These are phyloP conservation scores for Podila epigama DNA, from an alignment of 192 early-diverging fungal species.

Conservation along the genomic window DNA sequence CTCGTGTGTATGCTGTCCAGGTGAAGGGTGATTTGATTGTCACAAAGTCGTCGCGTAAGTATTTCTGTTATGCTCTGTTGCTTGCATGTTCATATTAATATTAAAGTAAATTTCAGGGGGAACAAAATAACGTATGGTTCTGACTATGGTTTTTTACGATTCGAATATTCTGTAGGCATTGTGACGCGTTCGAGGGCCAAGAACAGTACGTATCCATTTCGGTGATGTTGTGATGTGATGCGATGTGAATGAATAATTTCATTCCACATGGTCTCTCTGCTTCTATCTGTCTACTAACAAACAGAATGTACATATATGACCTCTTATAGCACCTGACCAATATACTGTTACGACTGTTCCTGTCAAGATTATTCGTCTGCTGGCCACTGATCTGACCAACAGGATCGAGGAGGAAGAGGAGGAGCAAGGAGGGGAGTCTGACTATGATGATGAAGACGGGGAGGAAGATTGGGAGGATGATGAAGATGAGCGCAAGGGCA, in stretches of 20 bases:
- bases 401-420: constrained; percentile 68
- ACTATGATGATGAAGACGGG: constrained; percentile 60
- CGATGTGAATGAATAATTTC: no score
- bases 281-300: no score
- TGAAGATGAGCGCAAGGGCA: constrained; percentile 57
- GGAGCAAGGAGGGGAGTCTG: constrained; percentile 59
- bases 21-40: constrained; percentile 87
- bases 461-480: constrained; percentile 63
- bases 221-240: no score
- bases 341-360: constrained; percentile 80
- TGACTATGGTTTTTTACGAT: neutral
- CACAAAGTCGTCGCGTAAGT: constrained; percentile 38
- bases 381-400: constrained; percentile 81
- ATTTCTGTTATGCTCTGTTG: no score
- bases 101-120: constrained; percentile 6
- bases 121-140: neutral
- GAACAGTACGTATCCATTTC: constrained; percentile 52
- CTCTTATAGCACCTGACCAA: constrained; percentile 71
- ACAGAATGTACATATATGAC: no score
- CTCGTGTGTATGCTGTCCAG: constrained; percentile 65
- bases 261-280: no score
- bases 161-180: constrained; percentile 53
- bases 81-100: neutral
- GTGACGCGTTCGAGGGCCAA: constrained; percentile 62
- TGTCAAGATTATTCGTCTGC: constrained; percentile 86